These are phyloP conservation scores for Botrytis cinerea DNA, from an alignment of 2,329 filamentous ascomycete species.

Conservation along the genomic window DNA sequence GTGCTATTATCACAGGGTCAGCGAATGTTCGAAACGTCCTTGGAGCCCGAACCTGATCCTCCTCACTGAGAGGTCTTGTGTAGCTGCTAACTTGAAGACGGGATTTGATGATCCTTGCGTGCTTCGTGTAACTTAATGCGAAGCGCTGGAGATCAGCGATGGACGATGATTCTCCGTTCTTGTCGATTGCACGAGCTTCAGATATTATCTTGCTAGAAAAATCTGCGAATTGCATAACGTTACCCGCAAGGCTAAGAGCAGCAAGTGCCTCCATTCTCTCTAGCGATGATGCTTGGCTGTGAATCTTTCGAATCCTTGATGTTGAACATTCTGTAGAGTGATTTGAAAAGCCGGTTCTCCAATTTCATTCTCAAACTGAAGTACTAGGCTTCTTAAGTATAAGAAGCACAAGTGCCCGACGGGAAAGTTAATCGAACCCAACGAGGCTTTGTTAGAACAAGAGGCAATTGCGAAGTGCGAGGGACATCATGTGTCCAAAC, in stretches of 20 bases:
- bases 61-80: not conserved
- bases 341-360: not conserved
- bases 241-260: not conserved
- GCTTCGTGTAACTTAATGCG: not conserved
- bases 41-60: not conserved
- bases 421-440: not conserved
- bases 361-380: not conserved
- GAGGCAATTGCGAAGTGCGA: not conserved
- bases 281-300: not conserved
- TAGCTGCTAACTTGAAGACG: not conserved
- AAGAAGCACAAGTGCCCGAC: not conserved
- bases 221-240: not conserved
- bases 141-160: not conserved
- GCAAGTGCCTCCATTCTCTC: not conserved
- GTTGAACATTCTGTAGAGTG: not conserved
- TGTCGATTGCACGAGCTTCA: not conserved
- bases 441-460: not conserved
- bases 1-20: not conserved
- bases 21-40: too few relatives aligned
- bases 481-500: not conserved
- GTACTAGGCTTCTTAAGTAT: not conserved
- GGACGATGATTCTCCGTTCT: not conserved
- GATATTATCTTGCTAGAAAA: not conserved
- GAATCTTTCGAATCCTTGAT: not conserved
- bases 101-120: not conserved